A percentile compares a stretch with the other conserved stretches of the same genome.
Conservation (phyloP, 2,329 filamentous ascomycete genomes). For the Alternaria gaisen region DNA sequence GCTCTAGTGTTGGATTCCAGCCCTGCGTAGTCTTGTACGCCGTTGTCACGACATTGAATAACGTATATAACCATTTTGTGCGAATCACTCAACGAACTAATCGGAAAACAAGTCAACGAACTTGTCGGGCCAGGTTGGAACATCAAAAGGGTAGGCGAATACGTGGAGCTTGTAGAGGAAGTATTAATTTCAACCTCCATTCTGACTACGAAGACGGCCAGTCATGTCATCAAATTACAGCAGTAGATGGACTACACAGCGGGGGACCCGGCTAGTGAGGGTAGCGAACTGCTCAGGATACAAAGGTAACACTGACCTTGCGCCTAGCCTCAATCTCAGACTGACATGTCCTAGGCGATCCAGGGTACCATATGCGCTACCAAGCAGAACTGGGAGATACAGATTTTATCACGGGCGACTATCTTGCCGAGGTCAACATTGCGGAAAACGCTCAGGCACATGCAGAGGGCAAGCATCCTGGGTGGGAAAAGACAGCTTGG, state of each 20-base stretch:
- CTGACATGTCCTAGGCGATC: slow-evolving; percentile 39
- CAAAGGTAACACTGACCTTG: slow-evolving; percentile 27
- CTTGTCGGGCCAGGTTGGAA: not conserved
- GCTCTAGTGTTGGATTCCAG: not conserved
- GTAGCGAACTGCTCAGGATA: slow-evolving; percentile 53
- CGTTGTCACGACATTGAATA: not conserved
- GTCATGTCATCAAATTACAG: slow-evolving; percentile 31
- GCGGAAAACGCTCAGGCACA: slow-evolving; percentile 57
- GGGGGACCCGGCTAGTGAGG: slow-evolving; percentile 43
- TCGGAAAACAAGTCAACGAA: not conserved
- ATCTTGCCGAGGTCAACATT: slow-evolving; percentile 57
- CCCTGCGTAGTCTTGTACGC: not conserved
- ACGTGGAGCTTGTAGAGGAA: not conserved
- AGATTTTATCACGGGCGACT: slow-evolving; percentile 55
- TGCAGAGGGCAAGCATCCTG: slow-evolving; percentile 53
- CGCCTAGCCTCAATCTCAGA: not conserved
- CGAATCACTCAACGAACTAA: not conserved
- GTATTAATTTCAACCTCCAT: not conserved
- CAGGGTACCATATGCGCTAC: slow-evolving; percentile 49
- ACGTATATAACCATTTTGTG: not conserved
- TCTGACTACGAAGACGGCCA: not conserved
- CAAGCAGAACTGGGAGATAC: slow-evolving; percentile 49
- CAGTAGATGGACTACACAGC: slow-evolving; percentile 40
- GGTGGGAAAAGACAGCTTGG: slow-evolving; percentile 60
- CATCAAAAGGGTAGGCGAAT: not conserved